Conservation (phyloP, 371 early-diverging fungal genomes). For the Vittaforma corneae region DNA sequence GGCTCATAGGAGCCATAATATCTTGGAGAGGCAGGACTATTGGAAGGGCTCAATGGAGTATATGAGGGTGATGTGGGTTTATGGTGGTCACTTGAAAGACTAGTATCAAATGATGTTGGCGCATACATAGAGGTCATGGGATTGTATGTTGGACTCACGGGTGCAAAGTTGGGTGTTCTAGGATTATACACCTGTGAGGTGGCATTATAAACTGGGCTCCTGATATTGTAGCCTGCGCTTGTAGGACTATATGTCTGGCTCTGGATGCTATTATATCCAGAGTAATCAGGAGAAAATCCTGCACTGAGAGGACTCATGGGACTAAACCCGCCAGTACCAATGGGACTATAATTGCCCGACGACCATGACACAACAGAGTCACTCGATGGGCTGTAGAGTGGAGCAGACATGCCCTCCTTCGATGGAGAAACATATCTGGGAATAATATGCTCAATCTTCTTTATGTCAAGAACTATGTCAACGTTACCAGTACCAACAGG, state of each 20-base stretch:
- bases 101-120: slow-evolving; percentile 61
- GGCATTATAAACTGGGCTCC: slow-evolving; percentile 66
- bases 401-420: slow-evolving; percentile 24
- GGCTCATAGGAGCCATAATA: slow-evolving; percentile 22
- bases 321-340: slow-evolving; percentile 54
- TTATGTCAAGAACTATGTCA: slow-evolving; percentile 63
- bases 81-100: slow-evolving; percentile 49
- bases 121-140: slow-evolving; percentile 60
- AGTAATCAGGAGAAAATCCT: slow-evolving; percentile 21
- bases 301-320: slow-evolving; percentile 13
- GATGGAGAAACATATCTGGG: slow-evolving; percentile 44
- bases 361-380: slow-evolving; percentile 26
- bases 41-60: slow-evolving; percentile 60
- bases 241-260: slow-evolving; percentile 58
- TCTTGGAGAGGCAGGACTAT: slow-evolving; percentile 67
- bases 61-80: slow-evolving; percentile 6
- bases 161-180: slow-evolving; percentile 65
- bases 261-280: not conserved
- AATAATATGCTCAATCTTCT: slow-evolving; percentile 42
- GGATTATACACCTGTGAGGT: slow-evolving; percentile 64
- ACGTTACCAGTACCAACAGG: slow-evolving; percentile 91
- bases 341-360: slow-evolving; percentile 61
- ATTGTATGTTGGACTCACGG: slow-evolving; percentile 38
- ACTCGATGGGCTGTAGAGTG: slow-evolving; percentile 13
- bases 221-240: not conserved